Evolutionary conservation across 2,329 filamentous ascomycete species (phyloP), one percentile per base, ranked within the genome.

Genomic region (Madurella fahalii): DNA sequence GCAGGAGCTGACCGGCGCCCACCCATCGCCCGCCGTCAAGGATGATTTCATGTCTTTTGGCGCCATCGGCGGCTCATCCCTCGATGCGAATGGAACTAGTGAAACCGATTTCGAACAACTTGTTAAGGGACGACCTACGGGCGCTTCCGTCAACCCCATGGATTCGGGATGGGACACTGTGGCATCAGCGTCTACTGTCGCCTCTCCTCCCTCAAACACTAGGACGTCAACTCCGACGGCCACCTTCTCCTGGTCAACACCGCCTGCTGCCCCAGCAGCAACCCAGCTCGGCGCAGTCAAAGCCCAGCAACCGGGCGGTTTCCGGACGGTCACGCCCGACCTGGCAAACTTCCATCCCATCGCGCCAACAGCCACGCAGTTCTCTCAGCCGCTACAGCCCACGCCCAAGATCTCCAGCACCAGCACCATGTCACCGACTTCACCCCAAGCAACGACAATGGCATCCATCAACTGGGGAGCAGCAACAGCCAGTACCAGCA

Each of bases 61-160:
- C n/a, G 80, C 79, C 32, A 72, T 84, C n/a, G 85, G 82, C 4
- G 84, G 84, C 25, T 81, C 79, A 2, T 72, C 75, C 0, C 81
- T 84, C 52, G 78, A 83, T 48, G 65, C 69, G 41, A 80, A 77
- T 47, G 77, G 79, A 9, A 76, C 79, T 4, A 78, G 75, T 2
- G 79, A 87, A 47, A 82, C 87, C 55, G 90, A 95, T 66, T 99
- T 97, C 65, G 92, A 96, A 68, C 83, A 83, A 2, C 82, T 99
- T 2, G 92, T 99, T 49, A 90, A 95, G 65, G 93, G 93, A 9
- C 83, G 82, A 53, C 74, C 77, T 45, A 71, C 70, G 17, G 64
- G 63, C 44, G 62, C 66, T 30, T 70, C 66, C 53, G 64, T 65
- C 17, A 72, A 71, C 39, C 67, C 75, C 1, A 69, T 75, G 64